Evolutionary conservation across 345 rosid species (phyloP).

Genomic region (Linum lewisii): DNA sequence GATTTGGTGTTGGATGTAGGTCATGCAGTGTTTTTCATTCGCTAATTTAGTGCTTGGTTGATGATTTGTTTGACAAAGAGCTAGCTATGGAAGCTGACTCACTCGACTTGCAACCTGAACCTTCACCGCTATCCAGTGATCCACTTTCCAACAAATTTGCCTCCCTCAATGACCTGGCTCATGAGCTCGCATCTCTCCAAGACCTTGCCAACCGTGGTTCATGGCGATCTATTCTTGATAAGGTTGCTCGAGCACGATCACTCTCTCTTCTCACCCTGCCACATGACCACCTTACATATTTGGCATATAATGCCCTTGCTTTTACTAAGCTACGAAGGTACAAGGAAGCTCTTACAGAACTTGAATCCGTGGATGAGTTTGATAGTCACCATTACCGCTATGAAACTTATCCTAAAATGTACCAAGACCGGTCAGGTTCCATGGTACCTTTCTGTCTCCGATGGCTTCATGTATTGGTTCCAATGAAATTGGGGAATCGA

Average conservation of each 20-base stretch:
- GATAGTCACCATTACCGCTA: constrained; percentile 55
- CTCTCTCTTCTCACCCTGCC: constrained; percentile 51
- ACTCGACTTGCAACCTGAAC: not conserved
- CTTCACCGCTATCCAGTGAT: constrained; percentile 20
- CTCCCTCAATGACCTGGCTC: constrained; percentile 60
- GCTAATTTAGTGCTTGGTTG: not conserved
- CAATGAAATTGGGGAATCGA: constrained; percentile 49
- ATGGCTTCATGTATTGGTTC: constrained; percentile 69
- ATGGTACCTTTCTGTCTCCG: constrained; percentile 90
- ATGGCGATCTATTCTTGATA: constrained; percentile 80
- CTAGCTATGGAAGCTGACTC: not conserved
- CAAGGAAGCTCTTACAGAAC: constrained; percentile 61
- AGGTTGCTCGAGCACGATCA: constrained; percentile 53
- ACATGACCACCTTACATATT: constrained; percentile 80
- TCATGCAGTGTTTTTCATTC: too few species aligned
- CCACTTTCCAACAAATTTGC: constrained; percentile 37
- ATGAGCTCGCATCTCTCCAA: constrained; percentile 68
- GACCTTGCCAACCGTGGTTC: constrained; percentile 83
- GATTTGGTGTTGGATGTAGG: too few species aligned
- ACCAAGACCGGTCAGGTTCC: constrained; percentile 64
- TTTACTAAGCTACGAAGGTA: constrained; percentile 76
- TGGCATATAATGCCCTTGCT: constrained; percentile 69
- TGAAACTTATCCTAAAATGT: constrained; percentile 63
- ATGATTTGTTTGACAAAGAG: too few species aligned
- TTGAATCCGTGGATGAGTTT: constrained; percentile 78